A percentile compares a stretch with the other conserved stretches of the same genome.
Conservation (phyloP, 306 rosid species). For the Coriaria nepalensis region DNA sequence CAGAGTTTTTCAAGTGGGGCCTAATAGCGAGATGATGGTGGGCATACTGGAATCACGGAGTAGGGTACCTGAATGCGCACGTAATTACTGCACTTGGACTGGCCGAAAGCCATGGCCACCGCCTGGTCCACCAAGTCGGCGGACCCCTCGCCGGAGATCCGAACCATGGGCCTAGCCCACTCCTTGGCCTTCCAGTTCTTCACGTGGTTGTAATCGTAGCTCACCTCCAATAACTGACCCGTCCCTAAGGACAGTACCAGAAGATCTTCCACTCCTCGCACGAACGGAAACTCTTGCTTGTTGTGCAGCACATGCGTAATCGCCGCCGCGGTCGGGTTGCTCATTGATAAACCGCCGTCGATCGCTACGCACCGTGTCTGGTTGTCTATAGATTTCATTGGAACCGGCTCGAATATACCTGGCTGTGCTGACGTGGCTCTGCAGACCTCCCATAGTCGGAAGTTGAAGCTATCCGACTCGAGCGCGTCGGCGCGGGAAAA, state of each 20-base stretch:
- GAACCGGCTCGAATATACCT: conserved; percentile 63
- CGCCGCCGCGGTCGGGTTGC: conserved; percentile 86
- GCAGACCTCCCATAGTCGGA: conserved; percentile 91
- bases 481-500: conserved; percentile 97
- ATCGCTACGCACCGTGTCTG: conserved; percentile 66
- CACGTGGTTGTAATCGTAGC: conserved; percentile 54
- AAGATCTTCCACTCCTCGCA: conserved; percentile 96
- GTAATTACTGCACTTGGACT: conserved; percentile 55
- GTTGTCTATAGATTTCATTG: conserved; percentile 64
- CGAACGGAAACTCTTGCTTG: conserved; percentile 95
- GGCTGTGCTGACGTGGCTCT: conserved; percentile 92
- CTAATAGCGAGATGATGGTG: not conserved
- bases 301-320: conserved; percentile 98
- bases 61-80: conserved; percentile 81
- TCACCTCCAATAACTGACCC: conserved; percentile 62
- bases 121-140: conserved; percentile 92
- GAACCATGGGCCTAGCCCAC: conserved; percentile 89
- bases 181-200: conserved; percentile 76
- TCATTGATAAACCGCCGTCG: conserved; percentile 86
- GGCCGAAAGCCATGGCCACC: conserved; percentile 89
- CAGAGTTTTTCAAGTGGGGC: not conserved
- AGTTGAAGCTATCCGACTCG: conserved; percentile 81
- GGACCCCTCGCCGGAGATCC: conserved; percentile 70
- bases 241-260: conserved; percentile 80
- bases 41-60: not conserved